These are phyloP conservation scores for Termitomyces heimii DNA, from an alignment of 768 basidiomycete genomes.

Conservation along the genomic window DNA sequence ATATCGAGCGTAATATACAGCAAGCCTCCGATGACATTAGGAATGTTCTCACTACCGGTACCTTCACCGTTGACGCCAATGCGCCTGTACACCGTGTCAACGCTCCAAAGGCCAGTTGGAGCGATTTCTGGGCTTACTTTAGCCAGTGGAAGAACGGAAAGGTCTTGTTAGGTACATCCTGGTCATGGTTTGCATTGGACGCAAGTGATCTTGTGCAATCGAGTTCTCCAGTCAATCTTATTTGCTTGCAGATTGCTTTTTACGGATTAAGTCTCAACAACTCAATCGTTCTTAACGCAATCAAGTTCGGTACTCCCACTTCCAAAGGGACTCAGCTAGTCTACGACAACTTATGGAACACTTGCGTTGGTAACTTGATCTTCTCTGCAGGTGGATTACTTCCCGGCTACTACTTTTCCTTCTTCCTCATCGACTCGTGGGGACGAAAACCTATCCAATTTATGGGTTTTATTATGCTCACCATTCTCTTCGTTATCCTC, in stretches of 20 bases:
- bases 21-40: conserved; percentile 73
- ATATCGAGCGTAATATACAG: conserved; percentile 78
- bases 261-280: conserved; percentile 88
- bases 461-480: conserved; percentile 68
- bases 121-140: conserved; percentile 68
- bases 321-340: conserved; percentile 29
- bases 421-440: conserved; percentile 68
- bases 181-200: conserved; percentile 90
- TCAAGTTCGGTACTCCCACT: conserved; percentile 58
- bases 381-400: conserved; percentile 74
- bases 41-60: conserved; percentile 52
- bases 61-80: conserved; percentile 46
- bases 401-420: conserved; percentile 67
- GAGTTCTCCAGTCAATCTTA: background rate
- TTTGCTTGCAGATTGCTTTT: conserved; percentile 62
- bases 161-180: conserved; percentile 72
- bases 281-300: conserved; percentile 64
- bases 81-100: conserved; percentile 53
- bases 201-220: conserved; percentile 30
- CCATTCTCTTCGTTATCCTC: conserved; percentile 62
- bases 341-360: conserved; percentile 55
- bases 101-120: conserved; percentile 60
- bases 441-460: conserved; percentile 81
- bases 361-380: conserved; percentile 72
- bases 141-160: conserved; percentile 73